A percentile compares a stretch with the other conserved stretches of the same genome.
Evolutionary conservation across 768 basidiomycete species (phyloP).

Genomic region (Lyophyllum decastes): DNA sequence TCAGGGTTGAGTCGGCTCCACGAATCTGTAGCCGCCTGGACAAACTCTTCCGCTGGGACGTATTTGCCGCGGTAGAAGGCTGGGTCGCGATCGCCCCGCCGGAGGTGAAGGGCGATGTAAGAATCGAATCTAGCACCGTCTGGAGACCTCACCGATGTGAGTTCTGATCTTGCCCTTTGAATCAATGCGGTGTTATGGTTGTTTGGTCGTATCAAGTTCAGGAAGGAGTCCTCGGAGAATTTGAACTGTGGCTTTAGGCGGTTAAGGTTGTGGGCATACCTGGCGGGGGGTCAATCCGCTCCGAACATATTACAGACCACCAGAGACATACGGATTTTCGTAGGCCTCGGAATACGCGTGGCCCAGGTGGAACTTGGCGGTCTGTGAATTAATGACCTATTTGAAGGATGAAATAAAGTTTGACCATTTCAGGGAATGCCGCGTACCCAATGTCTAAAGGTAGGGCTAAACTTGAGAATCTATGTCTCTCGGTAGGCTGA

Average conservation of each 20-base stretch:
- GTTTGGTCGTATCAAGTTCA: constrained; percentile 55
- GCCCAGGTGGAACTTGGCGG: constrained; percentile 65
- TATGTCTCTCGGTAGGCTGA: not conserved
- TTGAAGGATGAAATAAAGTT: not conserved
- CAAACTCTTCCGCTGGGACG: constrained; percentile 53
- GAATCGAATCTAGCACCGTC: constrained; percentile 11
- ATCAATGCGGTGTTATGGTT: constrained; percentile 47
- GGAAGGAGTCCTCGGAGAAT: constrained; percentile 46
- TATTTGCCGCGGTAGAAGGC: constrained; percentile 41
- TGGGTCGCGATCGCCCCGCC: constrained; percentile 59
- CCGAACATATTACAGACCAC: not conserved
- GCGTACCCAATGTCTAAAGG: constrained; percentile 62
- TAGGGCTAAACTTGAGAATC: not conserved
- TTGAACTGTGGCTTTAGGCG: constrained; percentile 59
- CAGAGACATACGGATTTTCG: constrained; percentile 57
- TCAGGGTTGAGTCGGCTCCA: constrained; percentile 37
- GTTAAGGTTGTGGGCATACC: constrained; percentile 55
- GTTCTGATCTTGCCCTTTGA: constrained; percentile 45
- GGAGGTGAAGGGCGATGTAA: constrained; percentile 64
- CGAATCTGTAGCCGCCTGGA: constrained; percentile 39
- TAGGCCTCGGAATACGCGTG: constrained; percentile 56
- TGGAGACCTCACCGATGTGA: constrained; percentile 29
- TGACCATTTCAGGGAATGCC: not conserved
- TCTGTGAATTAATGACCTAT: constrained; percentile 65
- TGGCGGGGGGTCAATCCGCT: constrained; percentile 22